A percentile compares a stretch with the other conserved stretches of the same genome.
These are phyloP conservation scores for Aspergillus melleus DNA, from an alignment of 2,329 filamentous ascomycete genomes.

Conservation along the genomic window DNA sequence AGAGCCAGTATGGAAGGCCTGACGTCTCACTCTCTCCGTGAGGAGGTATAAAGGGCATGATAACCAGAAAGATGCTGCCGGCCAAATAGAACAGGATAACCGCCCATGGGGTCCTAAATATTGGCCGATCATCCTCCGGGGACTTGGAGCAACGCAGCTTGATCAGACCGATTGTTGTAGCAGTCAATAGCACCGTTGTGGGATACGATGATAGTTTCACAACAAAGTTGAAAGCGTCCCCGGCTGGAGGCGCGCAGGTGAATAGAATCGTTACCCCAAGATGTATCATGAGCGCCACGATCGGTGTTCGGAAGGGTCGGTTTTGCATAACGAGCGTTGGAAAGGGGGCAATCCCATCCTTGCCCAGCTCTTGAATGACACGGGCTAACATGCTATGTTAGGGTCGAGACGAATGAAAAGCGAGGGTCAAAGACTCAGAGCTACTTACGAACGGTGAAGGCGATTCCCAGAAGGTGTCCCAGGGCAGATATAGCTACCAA, in stretches of 20 bases:
- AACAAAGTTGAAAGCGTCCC: constrained; percentile 25
- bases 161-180: constrained; percentile 9
- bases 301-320: neutral
- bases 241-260: constrained; percentile 25
- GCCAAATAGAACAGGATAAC: neutral
- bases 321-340: neutral
- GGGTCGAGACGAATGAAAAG: neutral
- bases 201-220: constrained; percentile 22
- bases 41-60: neutral
- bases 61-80: neutral
- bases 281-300: constrained; percentile 3
- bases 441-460: neutral
- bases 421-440: neutral
- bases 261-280: constrained; percentile 21
- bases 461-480: neutral
- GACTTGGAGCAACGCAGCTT: neutral
- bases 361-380: neutral
- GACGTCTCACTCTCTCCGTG: neutral
- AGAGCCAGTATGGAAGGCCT: neutral
- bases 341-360: neutral
- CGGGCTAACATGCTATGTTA: neutral
- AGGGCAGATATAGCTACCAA: neutral
- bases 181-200: constrained; percentile 16
- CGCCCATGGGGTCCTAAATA: neutral
- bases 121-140: neutral